Evolutionary conservation across 257 asterid species (phyloP).

Genomic region (Lycium ferocissimum): DNA sequence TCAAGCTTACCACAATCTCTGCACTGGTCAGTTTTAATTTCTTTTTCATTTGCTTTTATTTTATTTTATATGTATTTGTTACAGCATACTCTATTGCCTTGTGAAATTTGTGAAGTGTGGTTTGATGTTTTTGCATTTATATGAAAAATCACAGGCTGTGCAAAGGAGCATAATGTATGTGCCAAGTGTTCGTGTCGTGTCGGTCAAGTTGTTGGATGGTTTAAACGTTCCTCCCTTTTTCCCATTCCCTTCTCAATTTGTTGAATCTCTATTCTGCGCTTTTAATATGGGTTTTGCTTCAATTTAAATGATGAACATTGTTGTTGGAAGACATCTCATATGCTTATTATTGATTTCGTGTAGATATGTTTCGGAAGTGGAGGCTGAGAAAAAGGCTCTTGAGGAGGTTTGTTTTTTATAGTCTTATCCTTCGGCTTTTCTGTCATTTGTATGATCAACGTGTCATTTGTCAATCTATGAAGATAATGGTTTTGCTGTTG

Average conservation of each 20-base stretch:
- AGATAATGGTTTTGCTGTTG: slow-evolving; percentile 40
- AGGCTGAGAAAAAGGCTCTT: slow-evolving; percentile 81
- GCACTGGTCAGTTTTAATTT: slow-evolving; percentile 62
- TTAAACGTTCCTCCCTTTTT: not conserved
- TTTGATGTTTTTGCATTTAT: not conserved
- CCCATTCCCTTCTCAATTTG: not conserved
- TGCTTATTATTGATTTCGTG: slow-evolving; percentile 33
- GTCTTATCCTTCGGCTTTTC: not conserved
- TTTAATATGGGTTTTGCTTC: not conserved
- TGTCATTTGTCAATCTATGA: slow-evolving; percentile 29
- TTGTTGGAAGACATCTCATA: slow-evolving; percentile 20
- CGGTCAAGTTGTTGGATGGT: slow-evolving; percentile 73
- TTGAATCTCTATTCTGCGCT: not conserved
- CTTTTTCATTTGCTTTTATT: not conserved
- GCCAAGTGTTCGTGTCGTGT: slow-evolving; percentile 90
- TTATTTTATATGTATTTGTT: not conserved
- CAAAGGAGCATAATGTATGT: slow-evolving; percentile 86
- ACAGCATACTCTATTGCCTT: not conserved
- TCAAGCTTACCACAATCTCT: slow-evolving; percentile 91
- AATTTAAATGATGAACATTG: not conserved
- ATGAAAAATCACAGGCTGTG: slow-evolving; percentile 64
- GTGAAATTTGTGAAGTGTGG: not conserved
- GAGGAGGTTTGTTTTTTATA: slow-evolving; percentile 65
- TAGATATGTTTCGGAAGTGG: slow-evolving; percentile 81
- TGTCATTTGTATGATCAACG: slow-evolving; percentile 15